These are phyloP conservation scores for Colletotrichum eremochloae DNA, from an alignment of 2,329 filamentous ascomycete species.

Conservation along the genomic window DNA sequence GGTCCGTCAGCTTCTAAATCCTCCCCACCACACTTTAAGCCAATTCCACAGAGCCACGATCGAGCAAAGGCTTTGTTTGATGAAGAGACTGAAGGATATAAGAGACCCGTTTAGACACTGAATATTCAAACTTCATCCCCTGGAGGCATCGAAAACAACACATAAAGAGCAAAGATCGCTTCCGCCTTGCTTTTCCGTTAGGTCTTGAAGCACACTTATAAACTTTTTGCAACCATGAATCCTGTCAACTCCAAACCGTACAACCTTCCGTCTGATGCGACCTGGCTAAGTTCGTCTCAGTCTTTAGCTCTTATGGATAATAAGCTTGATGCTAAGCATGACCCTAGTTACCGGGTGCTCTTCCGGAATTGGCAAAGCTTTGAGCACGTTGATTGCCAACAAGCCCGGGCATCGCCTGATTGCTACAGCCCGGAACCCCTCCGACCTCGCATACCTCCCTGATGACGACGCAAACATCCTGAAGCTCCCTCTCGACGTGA, in stretches of 20 bases:
- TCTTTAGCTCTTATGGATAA: no score
- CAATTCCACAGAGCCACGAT: not conserved
- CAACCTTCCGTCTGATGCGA: constrained; percentile 52
- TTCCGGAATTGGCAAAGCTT: constrained; percentile 59
- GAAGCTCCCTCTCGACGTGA: constrained; percentile 63
- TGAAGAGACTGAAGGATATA: not conserved
- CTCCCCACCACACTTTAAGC: not conserved
- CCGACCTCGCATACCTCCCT: constrained; percentile 57
- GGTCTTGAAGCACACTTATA: not conserved
- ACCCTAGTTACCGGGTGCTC: constrained; percentile 62
- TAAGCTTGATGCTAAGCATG: not conserved
- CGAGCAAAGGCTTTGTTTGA: not conserved
- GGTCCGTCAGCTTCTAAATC: not conserved
- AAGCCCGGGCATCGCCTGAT: constrained; percentile 57
- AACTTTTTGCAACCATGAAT: not conserved
- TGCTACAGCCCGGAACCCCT: constrained; percentile 61
- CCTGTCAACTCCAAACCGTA: constrained; percentile 5
- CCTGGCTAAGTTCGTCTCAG: constrained; percentile 54
- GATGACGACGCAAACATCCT: constrained; percentile 53
- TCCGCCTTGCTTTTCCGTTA: not conserved
- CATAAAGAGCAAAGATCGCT: not conserved
- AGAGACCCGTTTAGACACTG: not conserved
- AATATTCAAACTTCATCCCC: not conserved
- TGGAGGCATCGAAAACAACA: no score
- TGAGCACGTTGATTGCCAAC: constrained; percentile 55